These are phyloP conservation scores for Trichoderma lentiforme DNA, from an alignment of 2,329 filamentous ascomycete species.

Conservation along the genomic window DNA sequence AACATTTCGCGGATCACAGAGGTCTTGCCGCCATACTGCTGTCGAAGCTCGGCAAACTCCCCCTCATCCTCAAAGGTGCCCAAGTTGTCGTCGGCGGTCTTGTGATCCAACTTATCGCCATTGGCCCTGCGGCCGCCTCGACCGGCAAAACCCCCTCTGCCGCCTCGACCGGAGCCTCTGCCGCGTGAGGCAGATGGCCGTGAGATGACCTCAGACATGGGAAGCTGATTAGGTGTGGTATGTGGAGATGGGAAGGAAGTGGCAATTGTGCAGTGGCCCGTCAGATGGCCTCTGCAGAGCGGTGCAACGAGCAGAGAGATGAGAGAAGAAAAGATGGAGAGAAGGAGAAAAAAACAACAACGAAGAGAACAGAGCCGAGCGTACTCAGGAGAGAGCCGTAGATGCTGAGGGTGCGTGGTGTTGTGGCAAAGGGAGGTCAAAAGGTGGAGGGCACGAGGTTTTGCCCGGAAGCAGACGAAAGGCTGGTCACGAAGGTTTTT, in stretches of 20 bases:
- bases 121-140: constrained; percentile 72
- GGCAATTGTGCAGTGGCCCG: constrained; percentile 29
- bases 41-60: constrained; percentile 88
- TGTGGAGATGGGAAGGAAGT: constrained; percentile 31
- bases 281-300: constrained; percentile 38
- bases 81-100: constrained; percentile 56
- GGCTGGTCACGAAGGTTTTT: constrained; percentile 38
- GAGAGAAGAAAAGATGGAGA: constrained; percentile 28
- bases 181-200: constrained; percentile 80
- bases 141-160: constrained; percentile 71
- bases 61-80: constrained; percentile 72
- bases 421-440: constrained; percentile 23
- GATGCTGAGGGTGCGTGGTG: constrained; percentile 19
- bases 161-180: constrained; percentile 85
- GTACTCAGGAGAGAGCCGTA: constrained; percentile 28
- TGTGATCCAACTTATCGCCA: constrained; percentile 60
- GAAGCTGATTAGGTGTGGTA: constrained; percentile 43
- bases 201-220: constrained; percentile 93
- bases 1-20: constrained; percentile 87
- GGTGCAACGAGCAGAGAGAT: constrained; percentile 28
- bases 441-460: constrained; percentile 36
- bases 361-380: constrained; percentile 29
- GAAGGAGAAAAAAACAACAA: constrained; percentile 28
- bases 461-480: constrained; percentile 38
- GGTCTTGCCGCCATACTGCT: constrained; percentile 78